phyloP scores from a whole-genome alignment of 108 stramenopile genomes.

The Hondaea fermentalgiana region DNA sequence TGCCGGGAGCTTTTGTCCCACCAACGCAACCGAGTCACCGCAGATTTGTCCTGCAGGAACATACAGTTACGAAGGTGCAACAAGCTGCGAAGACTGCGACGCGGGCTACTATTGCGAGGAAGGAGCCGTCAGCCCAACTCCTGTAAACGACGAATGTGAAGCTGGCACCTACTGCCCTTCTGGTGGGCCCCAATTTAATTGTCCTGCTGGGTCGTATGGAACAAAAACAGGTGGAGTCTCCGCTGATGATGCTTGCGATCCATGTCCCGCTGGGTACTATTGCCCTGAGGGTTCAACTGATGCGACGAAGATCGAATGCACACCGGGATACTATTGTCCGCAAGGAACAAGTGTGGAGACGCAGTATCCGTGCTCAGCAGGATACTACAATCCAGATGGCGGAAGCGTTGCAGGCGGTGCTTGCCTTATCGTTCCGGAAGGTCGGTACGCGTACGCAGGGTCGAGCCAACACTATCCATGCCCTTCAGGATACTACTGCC shows the following conservation, averaged over 20 bases:
- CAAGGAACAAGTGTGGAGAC: background rate
- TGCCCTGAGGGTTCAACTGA: background rate
- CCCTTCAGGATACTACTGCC: slow-evolving; percentile 24
- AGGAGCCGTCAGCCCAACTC: background rate
- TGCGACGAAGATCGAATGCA: slow-evolving; percentile 24
- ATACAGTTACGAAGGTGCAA: background rate
- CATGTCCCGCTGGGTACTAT: slow-evolving; percentile 36
- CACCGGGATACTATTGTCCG: slow-evolving; percentile 42
- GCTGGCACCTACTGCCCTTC: slow-evolving; percentile 1
- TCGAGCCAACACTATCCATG: background rate
- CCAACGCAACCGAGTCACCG: background rate
- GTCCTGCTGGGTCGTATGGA: slow-evolving; percentile 11
- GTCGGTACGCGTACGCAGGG: background rate
- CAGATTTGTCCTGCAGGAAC: background rate
- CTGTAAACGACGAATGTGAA: background rate
- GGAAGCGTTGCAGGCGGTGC: background rate
- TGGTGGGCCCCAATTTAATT: background rate
- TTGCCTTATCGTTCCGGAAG: slow-evolving; percentile 34
- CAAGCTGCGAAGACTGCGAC: background rate
- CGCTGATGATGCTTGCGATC: background rate
- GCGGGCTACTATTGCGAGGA: slow-evolving; percentile 28
- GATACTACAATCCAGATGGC: slow-evolving; percentile 29
- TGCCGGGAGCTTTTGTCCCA: slow-evolving; percentile 10
- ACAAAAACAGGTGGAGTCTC: background rate
- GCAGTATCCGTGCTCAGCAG: slow-evolving; percentile 23